Percentiles rank a stretch among this genome's conserved stretches.
Evolutionary conservation across 805 yeast species (phyloP).

Genomic region (Grigorovia humatica): DNA sequence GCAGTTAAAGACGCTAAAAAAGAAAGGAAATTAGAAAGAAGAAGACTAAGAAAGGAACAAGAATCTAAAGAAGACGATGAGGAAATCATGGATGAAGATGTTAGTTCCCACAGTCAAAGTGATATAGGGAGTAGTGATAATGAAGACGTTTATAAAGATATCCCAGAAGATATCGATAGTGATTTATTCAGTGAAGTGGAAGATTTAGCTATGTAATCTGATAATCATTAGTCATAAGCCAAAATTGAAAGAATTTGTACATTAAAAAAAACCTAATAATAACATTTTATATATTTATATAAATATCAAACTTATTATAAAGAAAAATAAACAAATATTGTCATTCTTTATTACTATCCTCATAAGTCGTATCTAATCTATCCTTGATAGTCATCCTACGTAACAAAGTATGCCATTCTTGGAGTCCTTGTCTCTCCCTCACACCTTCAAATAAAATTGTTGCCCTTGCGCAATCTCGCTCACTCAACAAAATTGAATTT

Average conservation of each 20-base stretch:
- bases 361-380: slow-evolving; percentile 6
- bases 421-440: slow-evolving; percentile 5
- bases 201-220: slow-evolving; percentile 5
- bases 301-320: background rate
- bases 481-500: slow-evolving; percentile 11
- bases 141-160: slow-evolving; percentile 31
- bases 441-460: slow-evolving; percentile 1
- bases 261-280: background rate
- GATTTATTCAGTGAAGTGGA: slow-evolving; percentile 38
- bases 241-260: background rate
- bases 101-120: slow-evolving; percentile 15
- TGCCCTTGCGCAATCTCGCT: slow-evolving; percentile 6
- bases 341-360: background rate
- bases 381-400: slow-evolving; percentile 5
- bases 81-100: slow-evolving; percentile 11
- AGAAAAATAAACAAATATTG: background rate
- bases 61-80: slow-evolving; percentile 22
- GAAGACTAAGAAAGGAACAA: slow-evolving; percentile 29
- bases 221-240: background rate
- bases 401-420: slow-evolving; percentile 11
- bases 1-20: slow-evolving; percentile 66
- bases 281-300: background rate
- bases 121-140: slow-evolving; percentile 25
- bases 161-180: slow-evolving; percentile 38
- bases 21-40: slow-evolving; percentile 51